Evolutionary conservation across 2,329 filamentous ascomycete species (phyloP).

Genomic region (Pyricularia pennisetigena): DNA sequence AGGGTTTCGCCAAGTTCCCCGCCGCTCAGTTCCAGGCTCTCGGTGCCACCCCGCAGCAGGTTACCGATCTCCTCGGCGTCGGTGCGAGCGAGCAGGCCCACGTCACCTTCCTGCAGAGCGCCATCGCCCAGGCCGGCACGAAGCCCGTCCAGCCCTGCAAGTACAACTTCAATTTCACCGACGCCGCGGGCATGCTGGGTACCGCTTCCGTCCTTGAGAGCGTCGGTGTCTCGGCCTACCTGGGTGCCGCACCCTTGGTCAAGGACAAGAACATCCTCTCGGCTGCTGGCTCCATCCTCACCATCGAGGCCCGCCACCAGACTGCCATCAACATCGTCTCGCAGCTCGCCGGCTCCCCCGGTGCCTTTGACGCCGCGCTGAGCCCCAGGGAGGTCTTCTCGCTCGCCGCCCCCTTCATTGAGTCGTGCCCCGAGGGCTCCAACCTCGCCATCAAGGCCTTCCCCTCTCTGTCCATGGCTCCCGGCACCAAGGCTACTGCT

Average conservation of each 20-base stretch:
- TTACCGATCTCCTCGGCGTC: slow-evolving; percentile 51
- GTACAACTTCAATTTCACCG: slow-evolving; percentile 63
- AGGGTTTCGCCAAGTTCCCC: slow-evolving; percentile 59
- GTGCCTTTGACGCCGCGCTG: slow-evolving; percentile 61
- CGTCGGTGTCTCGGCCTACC: slow-evolving; percentile 63
- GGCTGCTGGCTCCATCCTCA: slow-evolving; percentile 60
- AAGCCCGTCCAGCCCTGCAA: slow-evolving; percentile 58
- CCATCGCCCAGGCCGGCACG: slow-evolving; percentile 52
- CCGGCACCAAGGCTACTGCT: slow-evolving; percentile 28
- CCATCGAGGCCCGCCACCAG: slow-evolving; percentile 65
- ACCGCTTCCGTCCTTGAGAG: slow-evolving; percentile 63
- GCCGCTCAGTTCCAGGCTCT: slow-evolving; percentile 54
- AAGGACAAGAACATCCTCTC: slow-evolving; percentile 49
- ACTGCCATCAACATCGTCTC: slow-evolving; percentile 57
- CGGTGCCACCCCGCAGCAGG: slow-evolving; percentile 43
- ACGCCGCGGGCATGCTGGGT: slow-evolving; percentile 56
- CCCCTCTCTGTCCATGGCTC: slow-evolving; percentile 46
- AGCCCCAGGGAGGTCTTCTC: slow-evolving; percentile 62
- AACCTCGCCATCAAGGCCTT: slow-evolving; percentile 55
- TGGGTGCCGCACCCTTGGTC: slow-evolving; percentile 60
- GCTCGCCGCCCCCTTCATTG: slow-evolving; percentile 63
- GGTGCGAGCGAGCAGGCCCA: slow-evolving; percentile 54
- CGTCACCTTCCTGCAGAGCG: slow-evolving; percentile 47
- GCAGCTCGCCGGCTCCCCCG: slow-evolving; percentile 49
- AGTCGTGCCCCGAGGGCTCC: slow-evolving; percentile 55